Evolutionary conservation across 2,329 filamentous ascomycete species (phyloP).

Genomic region (Paraphaeosphaeria sporulosa): DNA sequence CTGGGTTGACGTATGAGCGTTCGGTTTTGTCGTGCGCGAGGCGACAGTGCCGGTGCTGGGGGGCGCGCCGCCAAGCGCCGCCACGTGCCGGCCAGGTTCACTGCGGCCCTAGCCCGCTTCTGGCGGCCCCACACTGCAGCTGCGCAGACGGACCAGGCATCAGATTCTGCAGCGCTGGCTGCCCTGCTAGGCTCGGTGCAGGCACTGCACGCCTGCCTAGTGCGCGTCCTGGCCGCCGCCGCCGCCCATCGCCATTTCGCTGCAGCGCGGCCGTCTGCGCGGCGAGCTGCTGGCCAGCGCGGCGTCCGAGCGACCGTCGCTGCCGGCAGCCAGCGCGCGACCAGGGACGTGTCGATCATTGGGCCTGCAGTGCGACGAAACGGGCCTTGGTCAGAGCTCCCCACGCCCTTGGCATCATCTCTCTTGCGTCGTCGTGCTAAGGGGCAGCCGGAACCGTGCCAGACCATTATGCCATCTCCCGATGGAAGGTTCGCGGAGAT

Average conservation of each 20-base stretch:
- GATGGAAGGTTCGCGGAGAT: constrained; percentile 9
- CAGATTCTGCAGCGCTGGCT: not conserved
- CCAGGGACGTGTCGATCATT: constrained; percentile 24
- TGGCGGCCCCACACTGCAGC: not conserved
- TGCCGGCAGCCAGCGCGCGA: constrained; percentile 3
- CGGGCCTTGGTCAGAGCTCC: constrained; percentile 11
- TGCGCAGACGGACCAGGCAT: not conserved
- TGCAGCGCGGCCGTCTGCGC: not conserved
- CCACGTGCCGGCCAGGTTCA: too few species aligned
- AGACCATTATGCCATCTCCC: constrained; percentile 27
- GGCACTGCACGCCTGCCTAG: not conserved
- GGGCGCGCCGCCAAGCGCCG: too few species aligned
- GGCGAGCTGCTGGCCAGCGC: constrained; percentile 20
- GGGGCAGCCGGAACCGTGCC: constrained; percentile 10
- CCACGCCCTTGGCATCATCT: constrained; percentile 10
- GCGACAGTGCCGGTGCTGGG: too few species aligned
- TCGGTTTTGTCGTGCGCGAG: not conserved
- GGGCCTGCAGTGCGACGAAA: constrained; percentile 22
- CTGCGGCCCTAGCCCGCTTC: not conserved
- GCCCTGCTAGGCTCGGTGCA: not conserved
- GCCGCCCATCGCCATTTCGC: not conserved
- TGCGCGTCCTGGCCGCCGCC: not conserved
- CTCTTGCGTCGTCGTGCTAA: constrained; percentile 13
- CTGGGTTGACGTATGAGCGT: not conserved
- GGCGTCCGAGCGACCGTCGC: constrained; percentile 4